A percentile compares a stretch with the other conserved stretches of the same genome.
Evolutionary conservation across 2,329 filamentous ascomycete genomes (phyloP).

Genomic region (Diplodia sapinea): DNA sequence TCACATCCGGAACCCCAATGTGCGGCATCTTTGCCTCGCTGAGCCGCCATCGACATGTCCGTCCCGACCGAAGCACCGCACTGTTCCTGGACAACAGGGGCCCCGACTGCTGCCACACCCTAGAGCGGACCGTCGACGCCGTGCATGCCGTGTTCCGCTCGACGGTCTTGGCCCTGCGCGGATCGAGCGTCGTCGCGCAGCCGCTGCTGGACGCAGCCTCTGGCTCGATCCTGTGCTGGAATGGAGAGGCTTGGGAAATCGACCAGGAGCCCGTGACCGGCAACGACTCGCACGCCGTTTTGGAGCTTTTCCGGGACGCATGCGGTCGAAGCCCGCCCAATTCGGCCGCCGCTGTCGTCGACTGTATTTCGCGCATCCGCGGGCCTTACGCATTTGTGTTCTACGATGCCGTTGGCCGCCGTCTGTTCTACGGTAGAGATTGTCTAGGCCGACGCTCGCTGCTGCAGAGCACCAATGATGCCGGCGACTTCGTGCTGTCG

Average conservation of each 20-base stretch:
- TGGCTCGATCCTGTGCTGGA: constrained; percentile 86
- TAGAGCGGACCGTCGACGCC: constrained; percentile 34
- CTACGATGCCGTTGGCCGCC: constrained; percentile 67
- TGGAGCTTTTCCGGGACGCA: constrained; percentile 60
- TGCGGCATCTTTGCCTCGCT: constrained; percentile 61
- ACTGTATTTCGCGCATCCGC: constrained; percentile 40
- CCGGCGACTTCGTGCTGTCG: constrained; percentile 65
- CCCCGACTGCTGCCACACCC: constrained; percentile 40
- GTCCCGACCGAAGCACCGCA: constrained; percentile 38
- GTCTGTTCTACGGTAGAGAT: constrained; percentile 83
- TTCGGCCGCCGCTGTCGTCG: constrained; percentile 32
- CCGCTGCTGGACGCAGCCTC: constrained; percentile 67
- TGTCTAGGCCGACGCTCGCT: constrained; percentile 86
- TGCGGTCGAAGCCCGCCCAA: constrained; percentile 16
- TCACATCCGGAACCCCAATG: constrained; percentile 37
- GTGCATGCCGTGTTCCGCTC: constrained; percentile 70
- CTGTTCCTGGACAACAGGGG: constrained; percentile 43
- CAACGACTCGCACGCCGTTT: constrained; percentile 79
- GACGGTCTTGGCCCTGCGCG: constrained; percentile 89
- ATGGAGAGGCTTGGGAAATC: constrained; percentile 92
- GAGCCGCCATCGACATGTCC: constrained; percentile 39
- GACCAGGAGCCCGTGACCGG: constrained; percentile 62
- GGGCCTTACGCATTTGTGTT: constrained; percentile 93
- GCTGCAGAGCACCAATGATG: constrained; percentile 60
- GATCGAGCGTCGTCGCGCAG: constrained; percentile 71